A percentile compares a stretch with the other conserved stretches of the same genome.
phyloP scores from a whole-genome alignment of 2,329 filamentous ascomycete species.

The Colletotrichum gigasporum region DNA sequence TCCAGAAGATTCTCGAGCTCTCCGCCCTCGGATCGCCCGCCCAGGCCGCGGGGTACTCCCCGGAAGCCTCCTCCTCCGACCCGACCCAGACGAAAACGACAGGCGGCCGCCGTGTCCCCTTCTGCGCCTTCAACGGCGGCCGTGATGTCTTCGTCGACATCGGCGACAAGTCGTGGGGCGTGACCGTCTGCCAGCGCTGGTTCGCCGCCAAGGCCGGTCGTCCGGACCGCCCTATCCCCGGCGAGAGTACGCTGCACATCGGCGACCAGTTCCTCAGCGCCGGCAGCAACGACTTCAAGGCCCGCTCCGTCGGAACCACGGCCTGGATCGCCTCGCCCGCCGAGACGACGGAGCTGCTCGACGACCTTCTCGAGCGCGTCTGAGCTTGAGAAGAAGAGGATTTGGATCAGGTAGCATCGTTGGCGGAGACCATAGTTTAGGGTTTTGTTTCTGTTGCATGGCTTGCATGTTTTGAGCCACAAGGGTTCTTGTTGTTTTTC shows the following conservation, averaged over 20 bases:
- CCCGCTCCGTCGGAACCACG: conserved; percentile 88
- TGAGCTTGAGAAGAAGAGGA: no score
- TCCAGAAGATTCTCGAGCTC: conserved; percentile 91
- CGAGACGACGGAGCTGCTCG: conserved; percentile 89
- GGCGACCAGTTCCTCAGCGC: conserved; percentile 97
- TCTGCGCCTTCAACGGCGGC: conserved; percentile 98
- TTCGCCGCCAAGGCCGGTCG: conserved; percentile 68
- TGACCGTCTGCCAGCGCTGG: conserved; percentile 90
- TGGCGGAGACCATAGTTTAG: no score
- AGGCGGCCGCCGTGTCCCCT: conserved; percentile 69
- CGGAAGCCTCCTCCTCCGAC: background rate
- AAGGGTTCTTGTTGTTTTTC: no score
- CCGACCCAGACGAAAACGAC: background rate
- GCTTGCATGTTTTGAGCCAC: no score
- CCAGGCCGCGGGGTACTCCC: conserved; percentile 36
- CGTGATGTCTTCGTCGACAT: conserved; percentile 99
- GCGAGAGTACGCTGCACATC: conserved; percentile 87
- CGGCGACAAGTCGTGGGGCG: conserved; percentile 96
- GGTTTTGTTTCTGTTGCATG: no score
- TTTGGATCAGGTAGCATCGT: background rate
- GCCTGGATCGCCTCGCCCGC: conserved; percentile 95
- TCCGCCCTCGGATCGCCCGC: conserved; percentile 59
- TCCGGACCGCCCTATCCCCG: conserved; percentile 65
- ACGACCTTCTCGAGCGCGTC: conserved; percentile 77
- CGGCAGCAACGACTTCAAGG: conserved; percentile 97